A percentile compares a stretch with the other conserved stretches of the same genome.
phyloP scores from a whole-genome alignment of 345 rosid genomes.

The Eucalyptus leucophloia region DNA sequence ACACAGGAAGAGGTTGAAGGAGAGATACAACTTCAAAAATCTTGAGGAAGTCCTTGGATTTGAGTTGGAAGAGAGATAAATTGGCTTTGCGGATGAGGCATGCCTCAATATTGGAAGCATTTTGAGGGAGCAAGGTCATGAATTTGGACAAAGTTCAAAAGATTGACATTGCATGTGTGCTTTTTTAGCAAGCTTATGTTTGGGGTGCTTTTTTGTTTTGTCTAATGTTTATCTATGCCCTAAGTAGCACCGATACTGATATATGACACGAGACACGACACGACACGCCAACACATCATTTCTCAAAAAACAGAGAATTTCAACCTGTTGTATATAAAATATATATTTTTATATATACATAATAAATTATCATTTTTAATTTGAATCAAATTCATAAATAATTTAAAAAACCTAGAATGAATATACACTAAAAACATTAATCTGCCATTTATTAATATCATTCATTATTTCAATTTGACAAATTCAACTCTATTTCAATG shows the following conservation, averaged over 20 bases:
- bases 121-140: not conserved
- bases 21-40: not conserved
- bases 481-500: no score
- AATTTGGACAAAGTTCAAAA: not conserved
- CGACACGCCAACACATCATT: fast-evolving
- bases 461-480: no score
- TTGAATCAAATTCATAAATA: no score
- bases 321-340: no score
- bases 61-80: not conserved
- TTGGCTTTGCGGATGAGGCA: not conserved
- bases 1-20: not conserved
- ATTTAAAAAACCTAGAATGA: no score
- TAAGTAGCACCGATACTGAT: no score
- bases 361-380: no score
- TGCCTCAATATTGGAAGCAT: not conserved
- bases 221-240: not conserved
- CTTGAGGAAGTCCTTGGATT: not conserved
- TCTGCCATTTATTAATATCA: no score
- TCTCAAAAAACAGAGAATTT: no score
- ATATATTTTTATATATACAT: no score
- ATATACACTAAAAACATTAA: no score
- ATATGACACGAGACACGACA: fast-evolving
- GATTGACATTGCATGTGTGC: not conserved
- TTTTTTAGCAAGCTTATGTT: not conserved
- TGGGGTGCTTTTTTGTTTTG: not conserved